Evolutionary conservation across 2,329 filamentous ascomycete species (phyloP), one percentile per base, ranked within the genome.

Genomic region (Huntiella abstrusa): DNA sequence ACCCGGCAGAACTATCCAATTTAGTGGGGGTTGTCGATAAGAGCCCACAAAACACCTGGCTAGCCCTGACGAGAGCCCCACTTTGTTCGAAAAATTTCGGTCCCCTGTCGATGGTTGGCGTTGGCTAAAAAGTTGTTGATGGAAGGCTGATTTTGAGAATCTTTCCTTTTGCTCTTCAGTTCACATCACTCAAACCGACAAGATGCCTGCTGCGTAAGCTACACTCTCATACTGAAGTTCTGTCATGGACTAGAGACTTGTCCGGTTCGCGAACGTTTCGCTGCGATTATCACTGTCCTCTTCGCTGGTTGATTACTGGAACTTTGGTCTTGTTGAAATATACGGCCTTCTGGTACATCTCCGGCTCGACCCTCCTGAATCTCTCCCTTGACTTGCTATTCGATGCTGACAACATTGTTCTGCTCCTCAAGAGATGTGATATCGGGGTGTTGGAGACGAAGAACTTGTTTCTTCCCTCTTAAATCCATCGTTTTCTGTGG

Each of bases 281-380:
- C 61, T 67, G 66, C 75, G 77, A 81, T 84, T 83, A 80, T 83
- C 73, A 75, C 75, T 71, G 81, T 84, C 77, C 77, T 81, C 77
- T 43, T 84, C 75, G 77, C 81, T 85, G 77, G 78, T 28, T 33
- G 41, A 46, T 44, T 34, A 10, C 22, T 15, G 15, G 16, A 13
- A 33, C 7, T 33, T n/a, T 11, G 22, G n/a, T n/a, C 37, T 39
- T 43, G 33, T 35, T 43, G 33, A 48, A 45, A 48, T 33, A 47
- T 51, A 52, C 43, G 8, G 35, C 13, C 7, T 40, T 40, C 17
- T 37, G 15, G 36, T 43, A 54, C 50, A 55, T 61, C 64, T 70
- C 77, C 79, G 85, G 81, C 80, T 86, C 81, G 80, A 86, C 82
- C 64, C 70, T 84, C 81, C 71, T 62, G 62, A 56, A 58, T 65